phyloP scores from a whole-genome alignment of 2,329 filamentous ascomycete genomes.

The Penicillium glabrum region DNA sequence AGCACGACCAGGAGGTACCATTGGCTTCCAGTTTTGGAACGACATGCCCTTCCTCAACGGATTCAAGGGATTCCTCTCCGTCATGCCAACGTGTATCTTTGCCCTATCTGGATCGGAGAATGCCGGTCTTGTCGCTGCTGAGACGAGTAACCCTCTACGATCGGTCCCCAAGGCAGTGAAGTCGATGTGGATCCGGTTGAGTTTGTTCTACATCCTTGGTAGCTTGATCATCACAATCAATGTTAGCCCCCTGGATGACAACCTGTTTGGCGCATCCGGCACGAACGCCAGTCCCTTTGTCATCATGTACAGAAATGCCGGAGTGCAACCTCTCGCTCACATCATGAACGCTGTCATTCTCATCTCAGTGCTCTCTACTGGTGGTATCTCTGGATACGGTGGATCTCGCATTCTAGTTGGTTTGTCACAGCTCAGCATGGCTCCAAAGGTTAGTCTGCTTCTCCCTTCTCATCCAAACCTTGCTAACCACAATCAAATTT shows the following conservation, averaged over 20 bases:
- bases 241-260: conserved; percentile 40
- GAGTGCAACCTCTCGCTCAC: conserved; percentile 42
- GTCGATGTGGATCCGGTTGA: conserved; percentile 48
- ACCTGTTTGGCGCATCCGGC: conserved; percentile 44
- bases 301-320: conserved; percentile 45
- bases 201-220: conserved; percentile 48
- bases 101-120: conserved; percentile 46
- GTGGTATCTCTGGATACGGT: conserved; percentile 46
- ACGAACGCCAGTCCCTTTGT: conserved; percentile 48
- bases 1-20: conserved; percentile 15
- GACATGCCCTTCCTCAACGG: conserved; percentile 42
- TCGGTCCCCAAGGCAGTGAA: conserved; percentile 47
- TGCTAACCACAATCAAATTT: background rate
- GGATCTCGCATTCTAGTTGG: conserved; percentile 48
- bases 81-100: conserved; percentile 40
- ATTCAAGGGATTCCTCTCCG: conserved; percentile 20
- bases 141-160: conserved; percentile 45
- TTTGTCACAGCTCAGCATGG: conserved; percentile 45
- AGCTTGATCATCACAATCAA: conserved; percentile 48
- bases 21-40: conserved; percentile 42
- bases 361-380: conserved; percentile 48
- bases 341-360: conserved; percentile 53
- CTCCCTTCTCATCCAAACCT: background rate
- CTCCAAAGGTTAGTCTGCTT: conserved; percentile 31
- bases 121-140: conserved; percentile 45